Conservation (phyloP, 371 early-diverging fungal species). For the Funneliformis caledonium region DNA sequence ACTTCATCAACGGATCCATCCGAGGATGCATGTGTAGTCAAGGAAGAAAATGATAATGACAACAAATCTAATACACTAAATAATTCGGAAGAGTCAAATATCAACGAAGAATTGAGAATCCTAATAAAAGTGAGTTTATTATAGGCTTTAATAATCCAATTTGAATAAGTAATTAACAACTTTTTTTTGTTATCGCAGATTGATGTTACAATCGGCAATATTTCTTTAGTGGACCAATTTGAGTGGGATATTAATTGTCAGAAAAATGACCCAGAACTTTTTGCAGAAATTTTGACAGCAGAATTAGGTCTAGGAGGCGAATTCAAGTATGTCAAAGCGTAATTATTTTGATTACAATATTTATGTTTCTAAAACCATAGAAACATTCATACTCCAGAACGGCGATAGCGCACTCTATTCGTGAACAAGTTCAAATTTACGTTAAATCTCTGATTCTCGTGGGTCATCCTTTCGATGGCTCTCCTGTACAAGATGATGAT, state of each 20-base stretch:
- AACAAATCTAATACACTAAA: not conserved
- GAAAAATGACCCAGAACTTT: constrained; percentile 75
- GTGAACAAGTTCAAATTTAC: constrained; percentile 91
- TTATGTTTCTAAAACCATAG: too few species aligned
- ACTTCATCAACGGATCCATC: constrained; percentile 43
- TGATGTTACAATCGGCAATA: constrained; percentile 83
- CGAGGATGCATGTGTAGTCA: not conserved
- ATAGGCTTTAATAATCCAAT: not conserved
- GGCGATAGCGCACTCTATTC: constrained; percentile 89
- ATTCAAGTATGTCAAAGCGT: constrained; percentile 62
- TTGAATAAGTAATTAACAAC: not conserved
- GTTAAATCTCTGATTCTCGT: constrained; percentile 81
- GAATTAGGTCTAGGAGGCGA: constrained; percentile 79
- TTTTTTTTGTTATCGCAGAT: constrained; percentile 51
- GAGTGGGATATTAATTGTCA: constrained; percentile 89
- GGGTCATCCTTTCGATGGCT: constrained; percentile 74
- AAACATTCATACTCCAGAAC: constrained; percentile 56
- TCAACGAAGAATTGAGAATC: constrained; percentile 46
- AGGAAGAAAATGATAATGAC: constrained; percentile 3
- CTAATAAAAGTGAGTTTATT: constrained; percentile 57
- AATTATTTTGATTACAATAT: not conserved
- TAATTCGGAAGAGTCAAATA: constrained; percentile 35
- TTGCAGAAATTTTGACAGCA: constrained; percentile 68
- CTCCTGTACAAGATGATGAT: constrained; percentile 76
- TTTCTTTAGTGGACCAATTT: constrained; percentile 85